These are phyloP conservation scores for Microdochium nivale DNA, from an alignment of 2,329 filamentous ascomycete species.

Conservation along the genomic window DNA sequence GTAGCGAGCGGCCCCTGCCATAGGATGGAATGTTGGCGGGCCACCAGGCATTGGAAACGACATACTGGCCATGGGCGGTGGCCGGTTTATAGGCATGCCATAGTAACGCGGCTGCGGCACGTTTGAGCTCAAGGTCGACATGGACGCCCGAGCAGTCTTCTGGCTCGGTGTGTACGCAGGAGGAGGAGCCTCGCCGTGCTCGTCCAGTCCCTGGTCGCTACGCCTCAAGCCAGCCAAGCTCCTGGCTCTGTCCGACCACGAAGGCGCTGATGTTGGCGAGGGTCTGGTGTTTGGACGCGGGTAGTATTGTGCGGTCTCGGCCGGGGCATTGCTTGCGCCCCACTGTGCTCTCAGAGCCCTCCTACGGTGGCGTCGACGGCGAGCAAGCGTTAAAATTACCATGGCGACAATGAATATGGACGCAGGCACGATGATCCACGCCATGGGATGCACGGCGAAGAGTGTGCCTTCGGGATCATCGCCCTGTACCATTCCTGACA, in stretches of 20 bases:
- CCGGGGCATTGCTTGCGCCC: not conserved
- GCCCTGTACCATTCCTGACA: not conserved
- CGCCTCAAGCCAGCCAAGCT: constrained; percentile 8
- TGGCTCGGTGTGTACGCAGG: constrained; percentile 17
- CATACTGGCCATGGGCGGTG: not conserved
- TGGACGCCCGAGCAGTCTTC: constrained; percentile 7
- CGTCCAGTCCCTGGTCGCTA: constrained; percentile 21
- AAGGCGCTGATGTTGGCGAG: not conserved
- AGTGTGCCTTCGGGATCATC: not conserved
- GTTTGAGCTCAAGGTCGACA: not conserved
- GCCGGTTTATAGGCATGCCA: not conserved
- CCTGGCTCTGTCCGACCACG: not conserved
- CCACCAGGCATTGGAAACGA: not conserved
- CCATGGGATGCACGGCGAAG: not conserved
- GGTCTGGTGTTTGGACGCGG: not conserved
- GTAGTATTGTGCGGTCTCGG: not conserved
- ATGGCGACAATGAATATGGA: not conserved
- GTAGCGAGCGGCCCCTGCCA: not conserved
- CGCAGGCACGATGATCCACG: not conserved
- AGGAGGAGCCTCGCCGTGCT: constrained; percentile 22
- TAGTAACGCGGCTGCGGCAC: not conserved
- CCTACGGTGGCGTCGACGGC: not conserved
- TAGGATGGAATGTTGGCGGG: not conserved
- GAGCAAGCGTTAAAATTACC: not conserved
- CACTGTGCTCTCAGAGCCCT: not conserved